Evolutionary conservation across 2,329 filamentous ascomycete species (phyloP), one percentile per base, ranked within the genome.

Genomic region (Fusarium graminum): DNA sequence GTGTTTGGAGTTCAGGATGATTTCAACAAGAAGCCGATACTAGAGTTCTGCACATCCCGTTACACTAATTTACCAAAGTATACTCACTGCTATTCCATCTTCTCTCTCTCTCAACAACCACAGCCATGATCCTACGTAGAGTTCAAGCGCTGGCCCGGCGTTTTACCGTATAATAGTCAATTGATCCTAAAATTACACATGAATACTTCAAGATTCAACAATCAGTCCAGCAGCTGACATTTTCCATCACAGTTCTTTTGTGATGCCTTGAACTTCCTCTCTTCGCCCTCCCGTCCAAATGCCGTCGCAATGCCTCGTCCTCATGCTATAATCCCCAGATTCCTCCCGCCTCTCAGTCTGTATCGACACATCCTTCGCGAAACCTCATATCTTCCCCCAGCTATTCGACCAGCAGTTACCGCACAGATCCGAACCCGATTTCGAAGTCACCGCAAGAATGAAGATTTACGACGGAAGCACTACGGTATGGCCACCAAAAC

Each of bases 331-430:
- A 63, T 76, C 4, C 72, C 75, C 32, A 14, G 52, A 8, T 62
- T 59, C 36, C 71, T 76, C 16, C 57, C 69, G 11, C 69, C 74
- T 34, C 59, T 73, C n/a, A 71, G 76, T 67, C 75, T 87, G 44
- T 90, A 88, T 74, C 83, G 88, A 55, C 81, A 86, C 58, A 77
- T 90, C 22, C 83, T 90, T 34, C 86, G 88, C 59, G 86, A 89
- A 77, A 79, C 81, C 38, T 83, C 84, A 28, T 90, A 90, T 71
- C 82, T 90, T 4, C 86, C 86, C 2, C 79, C 80, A 4, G 75
- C 82, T 38, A 84, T 84, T 59, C 82, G 81, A 38, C 74, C 77
- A 4, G 81, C 78, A 52, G 76, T 85, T 52, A 72, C 77, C 43
- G 68, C 76, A 8, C 78, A 78, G 32, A 82, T 88, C 43, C 76